Evolutionary conservation across 2,329 filamentous ascomycete species (phyloP), one percentile per base, ranked within the genome.

Genomic region (Sphaerostilbella broomeana): DNA sequence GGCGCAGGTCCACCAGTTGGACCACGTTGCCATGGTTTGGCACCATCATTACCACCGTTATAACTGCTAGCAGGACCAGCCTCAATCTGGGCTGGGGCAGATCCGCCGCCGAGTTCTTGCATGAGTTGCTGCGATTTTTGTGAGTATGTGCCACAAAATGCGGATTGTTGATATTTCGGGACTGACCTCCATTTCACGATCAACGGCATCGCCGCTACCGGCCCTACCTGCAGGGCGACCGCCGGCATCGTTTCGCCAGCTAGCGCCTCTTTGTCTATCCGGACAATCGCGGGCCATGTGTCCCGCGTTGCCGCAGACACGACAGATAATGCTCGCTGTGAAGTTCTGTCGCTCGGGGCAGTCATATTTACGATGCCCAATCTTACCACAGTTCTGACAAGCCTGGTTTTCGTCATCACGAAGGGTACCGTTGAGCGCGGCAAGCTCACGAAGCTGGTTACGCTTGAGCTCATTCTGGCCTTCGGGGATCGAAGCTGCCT

Each of bases 331-430:
- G 66, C 88, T 97, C 55, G 92, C 89, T n/a, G 92, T 98, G 67
- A 84, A 97, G 68, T 98, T 98, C 61, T 89, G 86, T 63, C 92
- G 86, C 68, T 98, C 87, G 11, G 92, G 92, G 55, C 92, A 98
- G 61, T 98, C 92, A 62, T 95, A 97, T 68, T 98, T 98, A 66
- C 92, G 84, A 65, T 98, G 92, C 45, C 92, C 92, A 50, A 98
- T 98, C 74, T 97, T 88, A 54, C 92, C 92, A 65, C 86, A 98
- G 72, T 98, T 98, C 70, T 98, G 92, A 68, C 92, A 98, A 50
- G 92, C 92, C 63, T 98, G 92, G 65, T 98, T 98, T 63, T 98
- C 92, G 57, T 98, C 92, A 59, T 98, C 92, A 70, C 92, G 90
- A 15, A 98, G 81, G 7, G 92, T 98, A 77, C 92, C 92, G 79